phyloP scores from a whole-genome alignment of 2,329 filamentous ascomycete species.

The Cercospora zeae-maydis region DNA sequence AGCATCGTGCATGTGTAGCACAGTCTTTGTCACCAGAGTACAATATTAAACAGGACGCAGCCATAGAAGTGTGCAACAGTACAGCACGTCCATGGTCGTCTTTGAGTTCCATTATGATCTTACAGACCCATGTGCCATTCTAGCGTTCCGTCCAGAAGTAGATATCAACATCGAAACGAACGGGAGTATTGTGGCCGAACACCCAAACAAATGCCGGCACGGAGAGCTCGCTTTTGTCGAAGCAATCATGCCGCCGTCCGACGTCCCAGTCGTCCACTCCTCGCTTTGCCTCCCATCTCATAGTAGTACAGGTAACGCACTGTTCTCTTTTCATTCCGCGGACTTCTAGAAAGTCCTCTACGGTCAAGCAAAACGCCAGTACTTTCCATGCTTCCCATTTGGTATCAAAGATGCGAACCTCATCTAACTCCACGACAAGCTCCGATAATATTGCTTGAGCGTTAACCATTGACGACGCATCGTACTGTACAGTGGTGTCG shows the following conservation, averaged over 20 bases:
- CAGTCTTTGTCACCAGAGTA: conserved; percentile 12
- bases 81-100: background rate
- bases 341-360: background rate
- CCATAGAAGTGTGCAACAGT: background rate
- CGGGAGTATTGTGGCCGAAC: conserved; percentile 6
- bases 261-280: background rate
- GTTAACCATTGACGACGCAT: conserved; percentile 8
- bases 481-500: conserved; percentile 18
- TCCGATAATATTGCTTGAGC: conserved; percentile 27
- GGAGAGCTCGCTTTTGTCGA: background rate
- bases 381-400: conserved; percentile 12
- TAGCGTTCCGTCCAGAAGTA: background rate
- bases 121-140: conserved; percentile 4
- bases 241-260: conserved; percentile 8
- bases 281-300: conserved; percentile 9
- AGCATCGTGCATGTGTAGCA: background rate
- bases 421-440: conserved; percentile 8
- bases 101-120: background rate
- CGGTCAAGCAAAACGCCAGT: conserved; percentile 7
- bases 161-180: conserved; percentile 10
- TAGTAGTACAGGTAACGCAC: conserved; percentile 15
- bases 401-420: conserved; percentile 9
- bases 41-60: conserved; percentile 9
- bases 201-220: conserved; percentile 6
- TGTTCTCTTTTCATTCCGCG: background rate